Percentiles rank a stretch among this genome's conserved stretches.
These are phyloP conservation scores for Yarrowia sp. DNA, from an alignment of 805 yeast species.

Conservation along the genomic window DNA sequence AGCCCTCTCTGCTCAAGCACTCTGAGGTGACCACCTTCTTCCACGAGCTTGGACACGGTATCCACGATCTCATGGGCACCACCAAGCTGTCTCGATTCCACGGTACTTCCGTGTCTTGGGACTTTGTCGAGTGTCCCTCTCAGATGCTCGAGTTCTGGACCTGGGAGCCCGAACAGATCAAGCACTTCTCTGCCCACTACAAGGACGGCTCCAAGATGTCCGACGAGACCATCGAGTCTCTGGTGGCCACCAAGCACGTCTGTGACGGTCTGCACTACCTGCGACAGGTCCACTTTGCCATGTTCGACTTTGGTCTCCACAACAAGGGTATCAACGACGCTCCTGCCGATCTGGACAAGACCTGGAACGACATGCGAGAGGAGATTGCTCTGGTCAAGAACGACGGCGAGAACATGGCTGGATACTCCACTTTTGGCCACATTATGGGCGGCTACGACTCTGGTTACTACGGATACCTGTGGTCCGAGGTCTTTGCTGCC, in stretches of 20 bases:
- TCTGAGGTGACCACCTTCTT: conserved; percentile 81
- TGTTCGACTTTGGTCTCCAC: conserved; percentile 79
- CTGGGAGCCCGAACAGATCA: conserved; percentile 72
- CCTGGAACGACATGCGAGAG: conserved; percentile 73
- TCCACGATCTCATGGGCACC: conserved; percentile 75
- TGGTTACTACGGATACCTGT: conserved; percentile 87
- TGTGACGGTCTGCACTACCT: conserved; percentile 74
- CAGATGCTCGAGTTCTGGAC: conserved; percentile 91
- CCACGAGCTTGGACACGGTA: conserved; percentile 91
- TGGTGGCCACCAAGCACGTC: conserved; percentile 72
- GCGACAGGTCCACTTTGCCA: conserved; percentile 79
- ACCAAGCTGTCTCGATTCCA: conserved; percentile 72
- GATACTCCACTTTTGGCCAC: conserved; percentile 79
- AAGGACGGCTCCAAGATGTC: conserved; percentile 61
- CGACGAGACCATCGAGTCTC: conserved; percentile 62
- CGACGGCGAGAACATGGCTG: conserved; percentile 57
- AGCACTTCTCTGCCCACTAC: conserved; percentile 69
- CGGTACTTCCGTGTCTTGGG: conserved; percentile 81
- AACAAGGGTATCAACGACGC: conserved; percentile 45
- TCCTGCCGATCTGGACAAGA: conserved; percentile 54
- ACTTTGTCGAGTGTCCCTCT: conserved; percentile 91
- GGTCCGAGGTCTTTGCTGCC: conserved; percentile 85
- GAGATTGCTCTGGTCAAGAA: conserved; percentile 64
- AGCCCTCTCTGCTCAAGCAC: conserved; percentile 79
- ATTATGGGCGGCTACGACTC: conserved; percentile 85